phyloP scores from a whole-genome alignment of 495 filamentous ascomycete species.

The Podospora sp. region DNA sequence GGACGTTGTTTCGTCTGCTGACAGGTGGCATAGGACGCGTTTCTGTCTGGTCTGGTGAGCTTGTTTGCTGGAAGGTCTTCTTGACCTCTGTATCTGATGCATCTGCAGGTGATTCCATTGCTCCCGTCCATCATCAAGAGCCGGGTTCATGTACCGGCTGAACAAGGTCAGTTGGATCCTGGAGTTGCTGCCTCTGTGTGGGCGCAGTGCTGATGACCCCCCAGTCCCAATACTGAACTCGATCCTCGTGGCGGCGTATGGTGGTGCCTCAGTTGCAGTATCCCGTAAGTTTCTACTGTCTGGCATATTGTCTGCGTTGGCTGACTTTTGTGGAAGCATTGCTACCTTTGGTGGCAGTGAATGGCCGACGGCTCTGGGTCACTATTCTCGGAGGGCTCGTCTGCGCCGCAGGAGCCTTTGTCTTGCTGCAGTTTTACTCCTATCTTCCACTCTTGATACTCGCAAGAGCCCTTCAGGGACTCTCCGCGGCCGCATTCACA shows the following conservation, averaged over 20 bases:
- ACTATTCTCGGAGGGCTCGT: slow-evolving; percentile 27
- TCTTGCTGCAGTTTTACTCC: slow-evolving; percentile 28
- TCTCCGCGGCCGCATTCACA: slow-evolving; percentile 27
- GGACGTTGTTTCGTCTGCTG: neutral
- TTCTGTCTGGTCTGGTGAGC: slow-evolving; percentile 27
- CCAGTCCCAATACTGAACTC: slow-evolving; percentile 36
- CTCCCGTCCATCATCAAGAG: slow-evolving; percentile 31
- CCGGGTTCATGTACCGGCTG: slow-evolving; percentile 18
- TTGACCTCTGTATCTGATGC: neutral
- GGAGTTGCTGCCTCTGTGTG: neutral
- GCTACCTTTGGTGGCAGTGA: slow-evolving; percentile 27
- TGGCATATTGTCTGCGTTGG: neutral
- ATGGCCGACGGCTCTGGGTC: slow-evolving; percentile 19
- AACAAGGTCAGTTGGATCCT: slow-evolving; percentile 23
- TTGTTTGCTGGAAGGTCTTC: neutral
- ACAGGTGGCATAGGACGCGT: slow-evolving; percentile 13
- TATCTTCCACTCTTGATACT: slow-evolving; percentile 26
- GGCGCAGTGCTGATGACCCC: neutral
- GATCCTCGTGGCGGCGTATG: slow-evolving; percentile 33
- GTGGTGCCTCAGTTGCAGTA: slow-evolving; percentile 31
- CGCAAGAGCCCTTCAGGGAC: slow-evolving; percentile 32
- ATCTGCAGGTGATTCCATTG: slow-evolving; percentile 27
- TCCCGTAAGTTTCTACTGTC: slow-evolving; percentile 29
- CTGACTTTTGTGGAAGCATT: slow-evolving; percentile 22
- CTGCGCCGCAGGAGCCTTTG: slow-evolving; percentile 25